A percentile compares a stretch with the other conserved stretches of the same genome.
Evolutionary conservation across 805 yeast species (phyloP).

Genomic region (Sporopachydermia lactativora): DNA sequence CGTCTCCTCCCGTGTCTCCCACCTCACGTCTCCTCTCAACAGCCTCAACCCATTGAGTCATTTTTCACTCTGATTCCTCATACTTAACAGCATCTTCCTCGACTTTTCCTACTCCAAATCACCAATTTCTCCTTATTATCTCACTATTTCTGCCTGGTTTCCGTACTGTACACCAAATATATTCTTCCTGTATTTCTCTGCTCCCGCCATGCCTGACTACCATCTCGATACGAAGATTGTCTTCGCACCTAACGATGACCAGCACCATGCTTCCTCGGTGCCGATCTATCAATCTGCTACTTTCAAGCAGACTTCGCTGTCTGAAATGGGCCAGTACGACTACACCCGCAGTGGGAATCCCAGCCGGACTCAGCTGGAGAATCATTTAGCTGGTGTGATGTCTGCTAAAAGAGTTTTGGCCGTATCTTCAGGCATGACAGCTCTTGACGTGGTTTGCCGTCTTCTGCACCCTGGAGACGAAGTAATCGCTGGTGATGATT

Average conservation of each 20-base stretch:
- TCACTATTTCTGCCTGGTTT: no score
- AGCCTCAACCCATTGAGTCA: no score
- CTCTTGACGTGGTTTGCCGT: constrained; percentile 72
- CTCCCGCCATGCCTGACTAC: no score
- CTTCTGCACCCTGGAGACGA: constrained; percentile 71
- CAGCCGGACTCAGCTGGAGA: constrained; percentile 68
- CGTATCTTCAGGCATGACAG: constrained; percentile 87
- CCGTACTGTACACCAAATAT: no score
- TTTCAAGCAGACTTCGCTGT: constrained; percentile 63
- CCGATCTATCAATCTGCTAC: constrained; percentile 94
- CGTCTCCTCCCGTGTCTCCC: no score
- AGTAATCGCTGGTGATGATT: constrained; percentile 87
- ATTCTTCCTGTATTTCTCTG: no score
- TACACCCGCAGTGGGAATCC: constrained; percentile 93
- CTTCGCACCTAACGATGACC: constrained; percentile 45
- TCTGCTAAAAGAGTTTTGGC: constrained; percentile 66
- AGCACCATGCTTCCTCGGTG: constrained; percentile 65
- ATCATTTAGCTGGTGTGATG: constrained; percentile 67
- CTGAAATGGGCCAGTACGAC: constrained; percentile 62
- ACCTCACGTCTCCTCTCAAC: no score
- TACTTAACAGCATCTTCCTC: no score
- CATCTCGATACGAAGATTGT: constrained; percentile 61
- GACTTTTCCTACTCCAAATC: no score
- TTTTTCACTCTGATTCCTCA: no score
- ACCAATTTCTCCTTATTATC: no score